Evolutionary conservation across 768 basidiomycete genomes (phyloP).

Genomic region (Lentinula detonsa): DNA sequence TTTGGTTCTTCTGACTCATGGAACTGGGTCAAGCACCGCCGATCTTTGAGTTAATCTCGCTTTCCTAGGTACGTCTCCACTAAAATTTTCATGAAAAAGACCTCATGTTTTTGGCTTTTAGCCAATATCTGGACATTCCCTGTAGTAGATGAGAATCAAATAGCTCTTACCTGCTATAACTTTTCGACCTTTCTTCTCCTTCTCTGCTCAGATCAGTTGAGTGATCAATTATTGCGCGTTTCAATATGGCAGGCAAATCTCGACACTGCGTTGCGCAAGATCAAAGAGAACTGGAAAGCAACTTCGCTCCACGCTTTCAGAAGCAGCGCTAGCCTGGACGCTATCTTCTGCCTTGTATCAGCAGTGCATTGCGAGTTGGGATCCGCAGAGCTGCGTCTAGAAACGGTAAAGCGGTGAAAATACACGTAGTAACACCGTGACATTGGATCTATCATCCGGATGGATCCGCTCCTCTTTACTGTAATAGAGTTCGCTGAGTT

Average conservation of each 20-base stretch:
- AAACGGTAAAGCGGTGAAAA: background rate
- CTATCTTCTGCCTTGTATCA: background rate
- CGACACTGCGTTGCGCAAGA: background rate
- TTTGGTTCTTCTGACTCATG: background rate
- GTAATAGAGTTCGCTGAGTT: background rate
- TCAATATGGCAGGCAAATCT: no score
- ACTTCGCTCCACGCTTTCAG: background rate
- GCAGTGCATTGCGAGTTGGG: background rate
- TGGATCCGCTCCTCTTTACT: background rate
- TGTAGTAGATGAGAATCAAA: background rate
- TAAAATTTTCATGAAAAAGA: background rate
- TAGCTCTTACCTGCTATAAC: background rate
- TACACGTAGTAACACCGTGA: conserved; percentile 2
- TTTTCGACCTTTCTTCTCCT: background rate
- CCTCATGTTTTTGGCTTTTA: background rate
- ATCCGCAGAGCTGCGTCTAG: background rate
- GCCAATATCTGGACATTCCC: background rate
- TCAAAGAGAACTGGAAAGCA: background rate
- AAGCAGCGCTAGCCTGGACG: background rate
- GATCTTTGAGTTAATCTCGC: background rate
- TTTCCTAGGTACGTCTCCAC: background rate
- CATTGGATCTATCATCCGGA: background rate
- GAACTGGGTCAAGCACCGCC: background rate
- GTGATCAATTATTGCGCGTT: no score
- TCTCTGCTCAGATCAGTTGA: no score